Evolutionary conservation across 345 rosid species (phyloP), one percentile per base, ranked within the genome.

Genomic region (Syzygium jambos): DNA sequence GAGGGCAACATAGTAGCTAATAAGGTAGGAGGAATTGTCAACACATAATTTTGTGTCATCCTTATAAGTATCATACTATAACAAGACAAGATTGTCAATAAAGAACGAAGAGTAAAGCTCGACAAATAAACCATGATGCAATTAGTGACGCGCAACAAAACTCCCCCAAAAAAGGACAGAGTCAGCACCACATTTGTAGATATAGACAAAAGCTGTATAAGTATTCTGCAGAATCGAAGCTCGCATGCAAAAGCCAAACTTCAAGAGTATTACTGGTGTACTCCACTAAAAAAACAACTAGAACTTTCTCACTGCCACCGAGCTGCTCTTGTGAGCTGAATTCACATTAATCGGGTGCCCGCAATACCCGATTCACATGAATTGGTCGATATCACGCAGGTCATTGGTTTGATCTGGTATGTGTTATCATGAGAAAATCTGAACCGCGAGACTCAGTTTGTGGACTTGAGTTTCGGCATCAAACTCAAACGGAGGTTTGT

Each of bases 251-350:
- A 84, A 10, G 30, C 34, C n/a, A 53, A 85, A 54, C 30, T 53
- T 84, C 57, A 16, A 55, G 34, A 84, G 85, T 29, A 22, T 21
- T 4, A 51, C 23, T 53, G 56, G 43, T 84, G 43, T 41, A 61
- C 73, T 14, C 13, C 73, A 61, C 65, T 61, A 61, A n/a, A 9
- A 68, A 34, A 41, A 41, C 53, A 65, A 51, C 89, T 92, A 93
- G 63, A 88, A 52, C 87, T 90, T 90, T 87, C 93, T 90, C 52
- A 85, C 87, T 59, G 87, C 51, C 25, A 87, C 90, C 23, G 90
- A 88, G 84, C 90, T 84, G 43, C 54, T 49, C 90, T 91, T 34
- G 8, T 73, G 27, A 38, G 1, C 14, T 5, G 27, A 38, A 38
- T 38, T 34, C 2, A 1, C 6, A 30, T 65, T 1, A 6, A 30